Base-by-base conservation (phyloP, 805 yeast species). In the Yarrowia deformans region DNA sequence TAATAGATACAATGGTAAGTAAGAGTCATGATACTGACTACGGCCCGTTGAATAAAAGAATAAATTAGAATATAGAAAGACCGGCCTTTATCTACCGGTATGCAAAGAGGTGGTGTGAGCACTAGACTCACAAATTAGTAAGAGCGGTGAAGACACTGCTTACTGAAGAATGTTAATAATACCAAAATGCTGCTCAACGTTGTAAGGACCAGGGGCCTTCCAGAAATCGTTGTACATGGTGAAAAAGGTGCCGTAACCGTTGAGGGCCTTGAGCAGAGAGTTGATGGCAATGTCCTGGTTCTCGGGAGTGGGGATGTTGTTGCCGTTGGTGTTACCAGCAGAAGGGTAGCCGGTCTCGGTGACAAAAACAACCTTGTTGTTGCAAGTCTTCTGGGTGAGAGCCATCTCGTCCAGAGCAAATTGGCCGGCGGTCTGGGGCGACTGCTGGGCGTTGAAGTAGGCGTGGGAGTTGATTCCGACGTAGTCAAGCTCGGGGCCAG, bases 271-370 rank as follows among this genome's bases (percentile, higher is more conserved):
- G 68, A 93, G 79, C 67, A 93, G 88, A 18, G 86, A 78, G 70
- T 82, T 79, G 70, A 93, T 83, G 16, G 97, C 97, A 69, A 82
- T 81, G 69, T 79, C 75, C 81, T 93, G 97, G 79, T 92, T 93
- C 12, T 76, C 90, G 8, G 79, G 76, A 45, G 86, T 79, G 70
- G 97, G 97, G 48, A 87, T 84, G 73, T 92, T 90, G 64, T 79
- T 79, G 69, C 97, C 97, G 75, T 91, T 87, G 70, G 83, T 81
- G 70, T 76, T 77, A 75, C 97, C 97, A 49, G 82, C 80, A 73
- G 88, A 86, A 74, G 97, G 97, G 77, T 91, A 93, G 54, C 97
- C 97, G 6, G 97, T 92, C 79, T 93, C 97, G 23, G 96, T 88
- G 69, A 93, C 87, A 23, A 81, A 72, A 45, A 90, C 87, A 18